Evolutionary conservation across 2,329 filamentous ascomycete genomes (phyloP).

Genomic region (Pyrenochaeta sp.): DNA sequence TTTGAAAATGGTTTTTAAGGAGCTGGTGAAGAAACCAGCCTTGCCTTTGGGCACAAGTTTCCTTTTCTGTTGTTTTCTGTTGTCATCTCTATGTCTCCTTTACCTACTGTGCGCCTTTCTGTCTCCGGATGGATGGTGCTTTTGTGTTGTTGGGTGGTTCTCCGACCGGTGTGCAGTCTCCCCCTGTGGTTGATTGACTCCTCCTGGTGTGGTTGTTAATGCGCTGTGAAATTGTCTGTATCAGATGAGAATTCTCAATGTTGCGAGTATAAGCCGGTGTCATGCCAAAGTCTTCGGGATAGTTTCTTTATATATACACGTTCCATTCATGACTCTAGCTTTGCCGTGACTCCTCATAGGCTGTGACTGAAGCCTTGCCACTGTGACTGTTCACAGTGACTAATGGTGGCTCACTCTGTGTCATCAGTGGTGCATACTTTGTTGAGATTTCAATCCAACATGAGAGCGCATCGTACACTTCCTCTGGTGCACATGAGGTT

Average conservation of each 20-base stretch:
- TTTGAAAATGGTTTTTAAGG: constrained; percentile 41
- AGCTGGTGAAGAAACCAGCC: constrained; percentile 48
- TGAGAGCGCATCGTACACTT: neutral
- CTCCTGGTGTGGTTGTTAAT: constrained; percentile 39
- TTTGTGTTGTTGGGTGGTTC: constrained; percentile 21
- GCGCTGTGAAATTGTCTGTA: constrained; percentile 12
- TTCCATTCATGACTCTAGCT: constrained; percentile 23
- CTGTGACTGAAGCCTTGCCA: neutral
- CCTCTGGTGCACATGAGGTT: too few relatives aligned
- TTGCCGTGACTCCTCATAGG: constrained; percentile 12
- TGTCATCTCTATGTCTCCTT: constrained; percentile 3
- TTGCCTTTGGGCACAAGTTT: constrained; percentile 37
- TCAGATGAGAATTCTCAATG: neutral
- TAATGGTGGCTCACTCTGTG: neutral
- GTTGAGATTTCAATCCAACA: neutral
- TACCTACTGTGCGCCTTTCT: constrained; percentile 5
- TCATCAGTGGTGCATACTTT: neutral
- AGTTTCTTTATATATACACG: constrained; percentile 27
- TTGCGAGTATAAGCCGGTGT: constrained; percentile 10
- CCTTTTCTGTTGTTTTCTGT: constrained; percentile 21
- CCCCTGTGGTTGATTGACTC: constrained; percentile 48
- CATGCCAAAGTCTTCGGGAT: constrained; percentile 20
- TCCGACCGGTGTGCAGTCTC: constrained; percentile 45
- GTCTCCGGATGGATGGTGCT: constrained; percentile 15
- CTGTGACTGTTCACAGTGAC: neutral